Conservation (phyloP, 495 filamentous ascomycete genomes). For the Penicillium malachiteum region DNA sequence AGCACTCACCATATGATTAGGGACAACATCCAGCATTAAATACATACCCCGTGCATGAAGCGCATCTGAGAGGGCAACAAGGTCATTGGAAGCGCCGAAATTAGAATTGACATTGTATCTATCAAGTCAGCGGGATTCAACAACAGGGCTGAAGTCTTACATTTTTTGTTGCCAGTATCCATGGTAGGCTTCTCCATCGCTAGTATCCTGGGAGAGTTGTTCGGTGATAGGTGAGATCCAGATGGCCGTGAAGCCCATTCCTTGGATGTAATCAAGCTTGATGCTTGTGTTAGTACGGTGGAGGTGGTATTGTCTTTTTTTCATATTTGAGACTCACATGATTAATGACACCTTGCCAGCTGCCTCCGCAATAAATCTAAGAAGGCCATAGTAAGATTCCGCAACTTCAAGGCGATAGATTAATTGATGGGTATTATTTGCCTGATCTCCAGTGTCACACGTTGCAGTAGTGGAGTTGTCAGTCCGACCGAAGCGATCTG, state of each 20-base stretch:
- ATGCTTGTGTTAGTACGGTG: background rate
- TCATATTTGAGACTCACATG: conserved; percentile 40
- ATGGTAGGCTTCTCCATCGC: conserved; percentile 62
- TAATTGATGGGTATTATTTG: background rate
- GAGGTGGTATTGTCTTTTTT: background rate
- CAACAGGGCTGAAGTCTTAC: conserved; percentile 13
- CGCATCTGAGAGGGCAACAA: conserved; percentile 57
- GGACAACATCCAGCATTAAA: conserved; percentile 79
- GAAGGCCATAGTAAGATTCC: too few species aligned
- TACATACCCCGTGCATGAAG: conserved; percentile 65
- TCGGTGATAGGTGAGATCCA: conserved; percentile 79
- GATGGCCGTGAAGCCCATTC: conserved; percentile 78
- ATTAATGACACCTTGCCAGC: conserved; percentile 69
- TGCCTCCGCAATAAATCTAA: conserved; percentile 71
- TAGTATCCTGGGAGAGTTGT: conserved; percentile 44
- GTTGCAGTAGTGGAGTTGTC: conserved; percentile 60
- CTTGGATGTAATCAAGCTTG: conserved; percentile 56
- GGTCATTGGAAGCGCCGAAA: conserved; percentile 62
- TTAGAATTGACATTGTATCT: conserved; percentile 60
- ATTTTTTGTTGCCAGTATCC: conserved; percentile 76
- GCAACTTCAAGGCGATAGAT: too few species aligned
- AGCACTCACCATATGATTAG: conserved; percentile 67
- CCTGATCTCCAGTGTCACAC: conserved; percentile 41
- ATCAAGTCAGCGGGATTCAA: background rate
- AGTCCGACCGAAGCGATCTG: conserved; percentile 70